phyloP scores from a whole-genome alignment of 148 eudicot species.

The Fallopia convolvulus region DNA sequence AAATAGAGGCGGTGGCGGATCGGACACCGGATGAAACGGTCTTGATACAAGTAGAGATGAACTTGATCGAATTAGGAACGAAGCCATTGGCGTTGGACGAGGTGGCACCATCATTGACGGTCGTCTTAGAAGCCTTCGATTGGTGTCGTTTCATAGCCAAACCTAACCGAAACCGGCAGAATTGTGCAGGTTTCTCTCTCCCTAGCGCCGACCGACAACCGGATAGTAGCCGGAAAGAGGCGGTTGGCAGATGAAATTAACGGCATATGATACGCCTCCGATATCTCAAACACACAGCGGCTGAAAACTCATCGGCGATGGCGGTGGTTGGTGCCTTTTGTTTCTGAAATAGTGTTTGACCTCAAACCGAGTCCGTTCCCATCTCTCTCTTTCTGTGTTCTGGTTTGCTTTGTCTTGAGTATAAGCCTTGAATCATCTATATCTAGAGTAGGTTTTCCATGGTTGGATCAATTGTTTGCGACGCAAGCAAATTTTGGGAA shows the following conservation, averaged over 20 bases:
- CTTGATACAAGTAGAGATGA: constrained; percentile 79
- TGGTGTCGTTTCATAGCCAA: constrained; percentile 49
- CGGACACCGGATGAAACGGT: constrained; percentile 90
- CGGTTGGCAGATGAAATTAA: not conserved
- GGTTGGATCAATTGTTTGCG: too few species aligned
- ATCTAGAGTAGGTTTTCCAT: too few species aligned
- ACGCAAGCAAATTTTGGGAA: too few species aligned
- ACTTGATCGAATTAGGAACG: constrained; percentile 56
- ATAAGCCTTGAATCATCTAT: too few species aligned
- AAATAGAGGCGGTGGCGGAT: constrained; percentile 73
- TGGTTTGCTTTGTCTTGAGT: too few species aligned
- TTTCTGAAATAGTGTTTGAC: too few species aligned
- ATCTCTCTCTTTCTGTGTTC: too few species aligned
- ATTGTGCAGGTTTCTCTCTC: not conserved
- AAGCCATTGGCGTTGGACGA: constrained; percentile 33
- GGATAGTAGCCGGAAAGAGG: constrained; percentile 22
- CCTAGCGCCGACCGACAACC: constrained; percentile 18
- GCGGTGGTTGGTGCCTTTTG: not conserved
- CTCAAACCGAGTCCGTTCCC: too few species aligned
- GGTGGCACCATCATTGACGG: not conserved
- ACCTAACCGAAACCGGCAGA: constrained; percentile 10
- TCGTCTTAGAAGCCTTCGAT: constrained; percentile 10
- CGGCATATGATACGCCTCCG: not conserved
- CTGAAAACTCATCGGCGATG: not conserved
- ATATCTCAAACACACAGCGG: not conserved